These are phyloP conservation scores for Coemansia biformis DNA, from an alignment of 192 early-diverging fungal species.

Conservation along the genomic window DNA sequence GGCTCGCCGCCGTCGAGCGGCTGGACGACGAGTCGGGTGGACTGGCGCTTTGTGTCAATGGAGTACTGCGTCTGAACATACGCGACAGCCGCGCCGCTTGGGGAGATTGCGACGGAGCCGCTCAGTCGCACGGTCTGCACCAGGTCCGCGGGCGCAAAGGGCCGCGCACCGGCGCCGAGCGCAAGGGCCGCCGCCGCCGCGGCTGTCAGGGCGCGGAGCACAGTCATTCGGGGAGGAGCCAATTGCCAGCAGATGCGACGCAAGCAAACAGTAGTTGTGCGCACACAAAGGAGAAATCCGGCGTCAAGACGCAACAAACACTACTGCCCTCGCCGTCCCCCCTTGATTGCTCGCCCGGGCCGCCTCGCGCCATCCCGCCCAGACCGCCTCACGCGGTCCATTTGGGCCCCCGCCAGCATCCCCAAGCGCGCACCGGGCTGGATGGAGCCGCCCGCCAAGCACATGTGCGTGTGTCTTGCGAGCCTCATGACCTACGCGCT, in stretches of 20 bases:
- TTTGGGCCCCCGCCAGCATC: no score
- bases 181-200: constrained; percentile 4
- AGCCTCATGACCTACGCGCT: no score
- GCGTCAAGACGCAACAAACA: no score
- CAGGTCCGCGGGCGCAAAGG: constrained; percentile 57
- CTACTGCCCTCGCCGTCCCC: no score
- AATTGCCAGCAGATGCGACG: no score
- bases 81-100: constrained; percentile 50
- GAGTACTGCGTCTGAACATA: constrained; percentile 61
- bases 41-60: constrained; percentile 53
- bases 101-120: constrained; percentile 50
- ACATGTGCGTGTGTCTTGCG: no score
- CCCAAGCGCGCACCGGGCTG: no score
- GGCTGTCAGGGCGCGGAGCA: constrained; percentile 17
- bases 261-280: not conserved
- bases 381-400: no score
- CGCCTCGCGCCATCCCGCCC: no score
- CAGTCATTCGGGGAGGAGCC: not conserved
- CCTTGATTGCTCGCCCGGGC: no score
- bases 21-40: constrained; percentile 45
- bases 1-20: not conserved
- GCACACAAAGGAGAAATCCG: no score
- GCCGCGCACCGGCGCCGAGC: constrained; percentile 25
- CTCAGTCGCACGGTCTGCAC: constrained; percentile 59
- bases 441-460: no score